Base-by-base conservation (phyloP, 805 yeast species). In the Yarrowia sp. region DNA sequence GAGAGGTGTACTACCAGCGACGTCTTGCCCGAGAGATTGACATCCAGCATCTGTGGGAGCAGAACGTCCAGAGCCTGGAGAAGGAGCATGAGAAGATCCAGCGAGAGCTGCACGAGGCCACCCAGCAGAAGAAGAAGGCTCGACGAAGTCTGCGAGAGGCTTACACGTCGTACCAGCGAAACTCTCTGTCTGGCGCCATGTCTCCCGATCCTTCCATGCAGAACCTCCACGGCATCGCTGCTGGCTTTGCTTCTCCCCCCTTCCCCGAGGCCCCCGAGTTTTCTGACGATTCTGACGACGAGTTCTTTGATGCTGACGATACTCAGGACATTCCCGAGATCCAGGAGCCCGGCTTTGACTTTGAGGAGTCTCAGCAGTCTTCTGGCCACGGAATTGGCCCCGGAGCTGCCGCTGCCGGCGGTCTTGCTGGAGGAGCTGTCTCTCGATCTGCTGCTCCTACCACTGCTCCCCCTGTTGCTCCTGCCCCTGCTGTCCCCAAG, bases 1-100 rank as follows among this genome's bases (percentile, higher is more conserved):
- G 77, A 30, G 79, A 77, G 46, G 56, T 68, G 17, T 70, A 69
- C 44, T 75, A 71, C 67, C 55, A 66, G 56, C 72, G 73, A 15
- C 70, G 66, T 20, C 70, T 73, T 17, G 76, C 76, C 50, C 68
- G 70, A 9, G 77, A 78, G 36, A 71, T 71, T 15, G 72, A 72
- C 34, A 71, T 77, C 56, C 76, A 78, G 55, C 56, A 73, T 30
- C 71, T 77, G 8, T 79, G 85, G 80, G 84, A 82, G n/a, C 79
- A 72, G 71, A 80, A 71, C 78, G 79, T 74, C 73, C 81, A 73
- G 73, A 80, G 70, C 72, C 73, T 74, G 72, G 83, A 81, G 68
- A 68, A 75, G 44, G 81, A 81, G 70, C 77, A 76, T 56, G 80
- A 79, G 63, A 72, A 73, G 68, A 75, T 80, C 46, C 81, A 79